Evolutionary conservation across 768 basidiomycete species (phyloP).

Genomic region (Multifurca ochricompacta): DNA sequence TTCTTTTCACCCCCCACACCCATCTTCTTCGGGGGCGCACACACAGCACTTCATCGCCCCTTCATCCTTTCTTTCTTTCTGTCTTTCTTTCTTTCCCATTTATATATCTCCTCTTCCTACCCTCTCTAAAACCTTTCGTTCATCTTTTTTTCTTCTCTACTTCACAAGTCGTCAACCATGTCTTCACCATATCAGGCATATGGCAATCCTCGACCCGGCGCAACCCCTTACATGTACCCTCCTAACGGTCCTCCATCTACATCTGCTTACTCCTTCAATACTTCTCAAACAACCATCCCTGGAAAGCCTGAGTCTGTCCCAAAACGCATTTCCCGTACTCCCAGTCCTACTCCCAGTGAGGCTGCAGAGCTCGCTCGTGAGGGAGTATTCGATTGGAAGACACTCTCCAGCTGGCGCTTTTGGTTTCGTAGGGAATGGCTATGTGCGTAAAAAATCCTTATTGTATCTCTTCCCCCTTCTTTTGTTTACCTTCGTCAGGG

Average conservation of each 20-base stretch:
- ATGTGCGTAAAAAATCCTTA: slow-evolving; percentile 24
- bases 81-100: neutral
- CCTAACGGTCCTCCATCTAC: slow-evolving; percentile 1
- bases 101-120: no score
- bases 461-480: neutral
- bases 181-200: slow-evolving; percentile 22
- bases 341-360: slow-evolving; percentile 32
- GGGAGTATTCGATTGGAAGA: slow-evolving; percentile 28
- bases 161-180: neutral
- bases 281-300: slow-evolving; percentile 8
- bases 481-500: slow-evolving; percentile 21
- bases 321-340: slow-evolving; percentile 23
- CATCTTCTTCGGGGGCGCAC: no score
- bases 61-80: neutral
- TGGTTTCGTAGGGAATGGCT: slow-evolving; percentile 31
- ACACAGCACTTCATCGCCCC: neutral
- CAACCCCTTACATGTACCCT: slow-evolving; percentile 13
- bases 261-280: neutral
- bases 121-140: neutral
- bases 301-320: slow-evolving; percentile 11
- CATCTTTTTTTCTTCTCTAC: neutral
- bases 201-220: neutral
- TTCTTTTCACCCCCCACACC: no score
- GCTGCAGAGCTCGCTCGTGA: slow-evolving; percentile 25
- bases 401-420: slow-evolving; percentile 25